A percentile compares a stretch with the other conserved stretches of the same genome.
These are phyloP conservation scores for Datura wrightii DNA, from an alignment of 257 asterid genomes.

Conservation along the genomic window DNA sequence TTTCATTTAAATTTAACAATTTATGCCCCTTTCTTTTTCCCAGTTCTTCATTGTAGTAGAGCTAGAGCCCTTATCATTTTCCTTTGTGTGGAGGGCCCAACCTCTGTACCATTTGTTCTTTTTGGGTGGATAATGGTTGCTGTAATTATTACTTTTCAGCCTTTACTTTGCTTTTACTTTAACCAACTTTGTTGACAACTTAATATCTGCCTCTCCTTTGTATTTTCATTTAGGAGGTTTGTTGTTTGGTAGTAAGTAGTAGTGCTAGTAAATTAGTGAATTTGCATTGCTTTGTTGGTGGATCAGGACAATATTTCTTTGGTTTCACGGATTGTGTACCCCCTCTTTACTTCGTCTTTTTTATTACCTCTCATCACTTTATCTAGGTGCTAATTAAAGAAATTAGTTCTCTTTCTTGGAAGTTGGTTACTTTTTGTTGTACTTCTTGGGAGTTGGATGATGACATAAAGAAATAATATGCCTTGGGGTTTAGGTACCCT, in stretches of 20 bases:
- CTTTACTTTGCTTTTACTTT: conserved; percentile 47
- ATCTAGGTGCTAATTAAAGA: neutral
- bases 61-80: conserved; percentile 26
- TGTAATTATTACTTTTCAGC: conserved; percentile 45
- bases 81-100: conserved; percentile 21
- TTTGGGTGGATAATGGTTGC: conserved; percentile 44
- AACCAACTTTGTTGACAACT: conserved; percentile 34
- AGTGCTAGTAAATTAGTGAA: neutral
- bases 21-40: conserved; percentile 25
- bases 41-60: conserved; percentile 30
- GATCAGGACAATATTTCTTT: conserved; percentile 10
- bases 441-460: conserved; percentile 31
- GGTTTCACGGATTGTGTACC: conserved; percentile 14
- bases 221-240: conserved; percentile 10
- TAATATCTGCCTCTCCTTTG: conserved; percentile 29
- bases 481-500: conserved; percentile 31
- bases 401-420: conserved; percentile 36
- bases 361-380: conserved; percentile 23
- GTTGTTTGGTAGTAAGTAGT: conserved; percentile 3
- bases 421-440: conserved; percentile 35
- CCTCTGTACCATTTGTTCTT: conserved; percentile 35
- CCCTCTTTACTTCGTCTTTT: neutral
- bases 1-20: conserved; percentile 34
- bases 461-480: neutral
- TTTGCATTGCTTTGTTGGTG: neutral